Evolutionary conservation across 139 green algal genomes (phyloP), one percentile per base, ranked within the genome.

Genomic region (Gonium pectorale): DNA sequence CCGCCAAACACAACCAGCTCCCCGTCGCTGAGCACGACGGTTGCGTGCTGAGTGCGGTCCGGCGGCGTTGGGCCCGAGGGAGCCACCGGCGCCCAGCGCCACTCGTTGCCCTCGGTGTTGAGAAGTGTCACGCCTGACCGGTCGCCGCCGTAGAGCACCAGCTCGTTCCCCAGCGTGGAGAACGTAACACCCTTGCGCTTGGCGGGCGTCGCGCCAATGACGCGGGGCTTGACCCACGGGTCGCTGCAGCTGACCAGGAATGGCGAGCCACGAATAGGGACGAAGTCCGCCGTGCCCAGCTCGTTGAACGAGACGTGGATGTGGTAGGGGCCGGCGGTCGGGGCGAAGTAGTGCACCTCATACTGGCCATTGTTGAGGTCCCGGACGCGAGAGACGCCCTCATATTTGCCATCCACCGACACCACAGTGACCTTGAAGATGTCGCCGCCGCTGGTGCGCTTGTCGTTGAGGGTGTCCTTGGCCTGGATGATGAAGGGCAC

Each of bases 401-500:
- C 64, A 24, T 89, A 56, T 31, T 91, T 92, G 72, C 88, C 91
- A 17, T 95, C 93, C 9, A 60, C 87, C 17, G 86, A 91, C 37
- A 93, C 86, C 21, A 90, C 86, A 0, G 60, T 74, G 11, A 96
- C 90, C 35, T 89, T 67, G 78, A 98, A 98, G 13, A 84, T 60
- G 86, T 98, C 95, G 27, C 92, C 93, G 41, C 95, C 95, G 46
- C 80, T 93, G 67, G 72, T 92, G 56, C 95, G 92, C 83, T 96
- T 96, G 67, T 94, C 90, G 77, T 95, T 93, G 62, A 85, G 88
- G 49, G 94, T 96, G 88, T 96, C 94, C 62, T 92, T 92, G 22
- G 94, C 87, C 85, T 94, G 93, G 79, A 98, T 94, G 56, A 96
- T 71, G 90, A 97, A 96, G 2, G 92, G 92, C 91, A 97, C 93